These are phyloP conservation scores for Backusella macrospora DNA, from an alignment of 192 early-diverging fungal species.

Conservation along the genomic window DNA sequence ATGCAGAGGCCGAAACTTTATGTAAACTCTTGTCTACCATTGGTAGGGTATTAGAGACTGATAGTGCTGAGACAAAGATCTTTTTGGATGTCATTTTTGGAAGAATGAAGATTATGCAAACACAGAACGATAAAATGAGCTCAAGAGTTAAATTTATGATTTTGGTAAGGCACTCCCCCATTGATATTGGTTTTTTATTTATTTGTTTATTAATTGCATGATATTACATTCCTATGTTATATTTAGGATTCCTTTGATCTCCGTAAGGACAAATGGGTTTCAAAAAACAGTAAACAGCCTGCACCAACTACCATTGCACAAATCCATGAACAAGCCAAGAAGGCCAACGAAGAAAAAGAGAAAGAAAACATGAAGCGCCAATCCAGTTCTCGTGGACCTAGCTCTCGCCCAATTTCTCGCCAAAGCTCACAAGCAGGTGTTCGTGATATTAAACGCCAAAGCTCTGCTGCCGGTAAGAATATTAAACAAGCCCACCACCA, in stretches of 20 bases:
- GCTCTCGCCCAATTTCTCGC: conserved; percentile 63
- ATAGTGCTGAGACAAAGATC: conserved; percentile 53
- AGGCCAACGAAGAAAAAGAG: conserved; percentile 72
- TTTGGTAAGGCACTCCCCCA: conserved; percentile 31
- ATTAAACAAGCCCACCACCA: neutral
- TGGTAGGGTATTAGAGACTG: conserved; percentile 79
- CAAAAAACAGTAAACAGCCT: conserved; percentile 53
- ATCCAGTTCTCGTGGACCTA: conserved; percentile 57
- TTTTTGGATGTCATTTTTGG: conserved; percentile 87
- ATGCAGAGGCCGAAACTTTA: conserved; percentile 93
- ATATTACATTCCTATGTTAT: conserved; percentile 3
- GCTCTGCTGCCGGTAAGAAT: conserved; percentile 34
- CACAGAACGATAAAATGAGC: conserved; percentile 62
- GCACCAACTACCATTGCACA: conserved; percentile 93
- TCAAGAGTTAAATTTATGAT: conserved; percentile 96
- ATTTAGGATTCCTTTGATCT: conserved; percentile 60
- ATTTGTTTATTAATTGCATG: neutral
- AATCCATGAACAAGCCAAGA: conserved; percentile 74
- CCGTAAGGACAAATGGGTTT: conserved; percentile 76
- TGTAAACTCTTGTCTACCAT: conserved; percentile 91
- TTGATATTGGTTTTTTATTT: neutral
- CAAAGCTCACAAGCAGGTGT: conserved; percentile 56
- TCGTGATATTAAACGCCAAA: conserved; percentile 38
- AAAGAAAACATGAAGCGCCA: conserved; percentile 70
- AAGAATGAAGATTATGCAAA: conserved; percentile 77